These are phyloP conservation scores for Dothiorella sarmentorum DNA, from an alignment of 2,329 filamentous ascomycete genomes.

Conservation along the genomic window DNA sequence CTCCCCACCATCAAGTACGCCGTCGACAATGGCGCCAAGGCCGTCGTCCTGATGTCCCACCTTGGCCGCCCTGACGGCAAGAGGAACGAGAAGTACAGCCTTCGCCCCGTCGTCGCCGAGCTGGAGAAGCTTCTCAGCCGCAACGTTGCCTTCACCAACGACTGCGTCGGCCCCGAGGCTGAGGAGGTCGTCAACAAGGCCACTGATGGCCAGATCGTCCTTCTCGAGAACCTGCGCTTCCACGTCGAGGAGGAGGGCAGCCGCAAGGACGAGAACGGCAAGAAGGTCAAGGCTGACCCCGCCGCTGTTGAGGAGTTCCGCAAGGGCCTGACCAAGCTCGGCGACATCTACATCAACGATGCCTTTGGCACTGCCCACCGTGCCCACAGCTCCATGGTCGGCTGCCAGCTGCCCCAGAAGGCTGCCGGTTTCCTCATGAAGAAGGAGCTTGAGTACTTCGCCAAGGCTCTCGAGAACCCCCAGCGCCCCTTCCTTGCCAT, in stretches of 20 bases:
- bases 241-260: conserved; percentile 98
- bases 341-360: conserved; percentile 97
- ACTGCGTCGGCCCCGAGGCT: conserved; percentile 85
- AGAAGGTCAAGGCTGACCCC: conserved; percentile 98
- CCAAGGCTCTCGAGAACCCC: conserved; percentile 88
- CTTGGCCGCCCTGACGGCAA: conserved; percentile 92
- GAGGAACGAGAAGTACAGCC: conserved; percentile 86
- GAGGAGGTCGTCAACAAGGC: conserved; percentile 87
- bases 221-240: conserved; percentile 98
- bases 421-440: conserved; percentile 98
- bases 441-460: conserved; percentile 99
- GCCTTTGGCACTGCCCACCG: conserved; percentile 98
- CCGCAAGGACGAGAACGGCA: conserved; percentile 87
- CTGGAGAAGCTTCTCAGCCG: conserved; percentile 86
- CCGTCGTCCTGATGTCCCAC: conserved; percentile 97
- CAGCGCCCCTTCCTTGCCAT: conserved; percentile 97
- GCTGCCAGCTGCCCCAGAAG: conserved; percentile 91
- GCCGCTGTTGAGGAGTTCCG: conserved; percentile 88
- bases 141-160: conserved; percentile 81
- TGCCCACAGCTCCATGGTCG: conserved; percentile 99
- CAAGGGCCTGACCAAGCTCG: conserved; percentile 88
- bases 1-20: conserved; percentile 94
- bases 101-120: conserved; percentile 86
- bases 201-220: conserved; percentile 74
- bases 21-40: conserved; percentile 83